Conservation (phyloP, 768 basidiomycete species). For the Hydnomerulius pinastri region DNA sequence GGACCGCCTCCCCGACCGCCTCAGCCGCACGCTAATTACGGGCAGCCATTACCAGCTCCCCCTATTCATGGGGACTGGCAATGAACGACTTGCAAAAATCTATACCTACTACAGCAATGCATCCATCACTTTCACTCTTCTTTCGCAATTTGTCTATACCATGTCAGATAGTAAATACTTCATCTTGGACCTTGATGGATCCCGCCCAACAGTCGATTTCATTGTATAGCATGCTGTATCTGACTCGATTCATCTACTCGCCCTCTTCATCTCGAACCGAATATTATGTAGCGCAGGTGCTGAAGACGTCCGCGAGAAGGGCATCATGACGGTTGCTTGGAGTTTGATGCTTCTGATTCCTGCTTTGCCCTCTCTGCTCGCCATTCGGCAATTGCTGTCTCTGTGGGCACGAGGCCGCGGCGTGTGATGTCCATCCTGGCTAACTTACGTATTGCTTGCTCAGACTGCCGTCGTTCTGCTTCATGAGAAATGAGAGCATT, state of each 20-base stretch:
- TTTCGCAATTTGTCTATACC: constrained; percentile 14
- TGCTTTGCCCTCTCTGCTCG: constrained; percentile 45
- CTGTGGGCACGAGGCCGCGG: constrained; percentile 76
- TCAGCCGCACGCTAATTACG: constrained; percentile 30
- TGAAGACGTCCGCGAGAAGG: background rate
- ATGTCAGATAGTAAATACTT: constrained; percentile 12
- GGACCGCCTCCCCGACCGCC: constrained; percentile 46
- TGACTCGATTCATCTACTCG: constrained; percentile 1
- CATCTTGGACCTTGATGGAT: constrained; percentile 3
- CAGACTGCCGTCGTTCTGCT: constrained; percentile 60
- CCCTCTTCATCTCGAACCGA: constrained; percentile 1
- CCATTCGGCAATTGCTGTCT: constrained; percentile 85
- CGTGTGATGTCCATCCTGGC: constrained; percentile 75
- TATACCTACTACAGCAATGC: constrained; percentile 12
- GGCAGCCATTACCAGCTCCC: constrained; percentile 29
- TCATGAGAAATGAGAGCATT: constrained; percentile 74
- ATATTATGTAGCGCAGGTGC: constrained; percentile 14
- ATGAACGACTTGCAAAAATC: too few species aligned
- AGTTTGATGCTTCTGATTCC: constrained; percentile 2
- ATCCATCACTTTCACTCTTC: constrained; percentile 11
- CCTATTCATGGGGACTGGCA: constrained; percentile 27
- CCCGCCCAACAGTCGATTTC: background rate
- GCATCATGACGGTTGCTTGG: background rate
- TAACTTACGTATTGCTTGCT: constrained; percentile 68
- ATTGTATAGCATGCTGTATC: constrained; percentile 23